Percentiles rank a stretch among this genome's conserved stretches.
Conservation (phyloP, 345 rosid species). For the Abelmoschus esculentus region DNA sequence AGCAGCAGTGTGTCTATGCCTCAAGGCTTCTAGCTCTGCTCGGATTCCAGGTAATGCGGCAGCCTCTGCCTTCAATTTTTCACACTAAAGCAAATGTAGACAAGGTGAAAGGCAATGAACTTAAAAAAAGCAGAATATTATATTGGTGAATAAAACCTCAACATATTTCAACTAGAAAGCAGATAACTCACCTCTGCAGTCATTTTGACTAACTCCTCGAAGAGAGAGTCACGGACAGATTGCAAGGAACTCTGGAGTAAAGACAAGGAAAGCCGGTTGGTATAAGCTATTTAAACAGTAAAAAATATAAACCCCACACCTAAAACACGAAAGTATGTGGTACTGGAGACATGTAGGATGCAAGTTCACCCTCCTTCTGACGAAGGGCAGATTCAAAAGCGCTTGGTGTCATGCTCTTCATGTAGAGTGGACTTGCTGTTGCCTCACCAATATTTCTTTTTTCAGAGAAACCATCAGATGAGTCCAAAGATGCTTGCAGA, state of each 20-base stretch:
- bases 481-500: constrained; percentile 90
- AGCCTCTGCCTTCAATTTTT: constrained; percentile 70
- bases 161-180: not conserved
- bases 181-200: constrained; percentile 65
- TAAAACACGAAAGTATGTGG: not conserved
- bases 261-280: not conserved
- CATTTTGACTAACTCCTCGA: constrained; percentile 93
- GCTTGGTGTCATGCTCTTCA: constrained; percentile 94
- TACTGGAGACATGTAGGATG: constrained; percentile 58
- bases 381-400: constrained; percentile 90
- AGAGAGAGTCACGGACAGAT: constrained; percentile 90
- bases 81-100: constrained; percentile 53
- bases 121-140: constrained; percentile 7
- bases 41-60: constrained; percentile 60
- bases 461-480: constrained; percentile 68
- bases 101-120: constrained; percentile 12
- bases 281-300: not conserved
- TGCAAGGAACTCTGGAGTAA: constrained; percentile 75
- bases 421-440: constrained; percentile 64
- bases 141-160: not conserved
- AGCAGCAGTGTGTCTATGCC: constrained; percentile 92
- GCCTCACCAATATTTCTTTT: constrained; percentile 63
- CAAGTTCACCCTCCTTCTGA: constrained; percentile 99
- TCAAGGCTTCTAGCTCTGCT: constrained; percentile 89
- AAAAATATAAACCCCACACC: not conserved